Evolutionary conservation across 2,329 filamentous ascomycete species (phyloP).

Genomic region (Paecilomyces sp.): DNA sequence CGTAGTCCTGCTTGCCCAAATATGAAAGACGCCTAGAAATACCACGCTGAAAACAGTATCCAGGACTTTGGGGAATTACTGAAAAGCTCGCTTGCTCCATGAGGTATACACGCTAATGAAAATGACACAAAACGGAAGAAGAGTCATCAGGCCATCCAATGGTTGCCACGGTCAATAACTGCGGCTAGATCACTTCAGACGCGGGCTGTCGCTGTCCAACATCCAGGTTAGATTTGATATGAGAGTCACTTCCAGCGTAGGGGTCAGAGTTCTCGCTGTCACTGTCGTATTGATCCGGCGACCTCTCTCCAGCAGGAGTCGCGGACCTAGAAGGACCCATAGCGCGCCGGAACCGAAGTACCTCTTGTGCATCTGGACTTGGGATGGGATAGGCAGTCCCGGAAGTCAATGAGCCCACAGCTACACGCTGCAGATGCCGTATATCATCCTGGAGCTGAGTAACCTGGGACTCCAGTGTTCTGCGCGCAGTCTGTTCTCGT

Average conservation of each 20-base stretch:
- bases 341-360: conserved; percentile 18
- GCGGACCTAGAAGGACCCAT: not conserved
- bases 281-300: not conserved
- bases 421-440: conserved; percentile 24
- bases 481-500: conserved; percentile 40
- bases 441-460: conserved; percentile 34
- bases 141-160: not conserved
- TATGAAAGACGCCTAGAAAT: not conserved
- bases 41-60: not conserved
- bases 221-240: not conserved
- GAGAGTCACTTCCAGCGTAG: not conserved
- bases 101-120: not conserved
- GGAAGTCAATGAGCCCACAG: conserved; percentile 21
- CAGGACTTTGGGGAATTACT: not conserved
- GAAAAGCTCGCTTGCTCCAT: not conserved
- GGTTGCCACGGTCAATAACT: not conserved
- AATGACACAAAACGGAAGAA: not conserved
- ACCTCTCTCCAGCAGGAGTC: not conserved
- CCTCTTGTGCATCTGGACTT: conserved; percentile 23
- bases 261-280: not conserved
- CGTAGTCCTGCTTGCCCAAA: not conserved
- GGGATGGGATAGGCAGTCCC: conserved; percentile 27
- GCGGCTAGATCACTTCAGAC: not conserved
- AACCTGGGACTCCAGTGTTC: conserved; percentile 38
- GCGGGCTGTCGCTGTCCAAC: not conserved